Evolutionary conservation across 805 yeast genomes (phyloP).

Genomic region (Nakazawaea peltata): DNA sequence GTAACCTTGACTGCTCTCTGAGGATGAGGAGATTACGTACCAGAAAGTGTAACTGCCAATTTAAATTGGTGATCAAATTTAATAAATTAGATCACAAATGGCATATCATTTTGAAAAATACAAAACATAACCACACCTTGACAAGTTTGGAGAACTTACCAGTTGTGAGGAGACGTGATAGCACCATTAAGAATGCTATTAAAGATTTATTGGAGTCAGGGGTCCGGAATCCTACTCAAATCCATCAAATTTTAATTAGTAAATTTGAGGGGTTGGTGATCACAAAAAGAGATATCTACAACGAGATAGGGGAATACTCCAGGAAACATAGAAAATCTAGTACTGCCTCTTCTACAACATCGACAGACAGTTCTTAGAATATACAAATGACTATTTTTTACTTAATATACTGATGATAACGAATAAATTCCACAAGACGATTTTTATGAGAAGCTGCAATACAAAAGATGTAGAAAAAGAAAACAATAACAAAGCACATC

Average conservation of each 20-base stretch:
- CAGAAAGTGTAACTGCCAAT: constrained; percentile 7
- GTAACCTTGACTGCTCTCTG: background rate
- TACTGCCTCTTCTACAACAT: background rate
- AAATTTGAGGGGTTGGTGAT: constrained; percentile 6
- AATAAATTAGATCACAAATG: constrained; percentile 6
- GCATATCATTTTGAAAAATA: constrained; percentile 4
- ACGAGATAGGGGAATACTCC: constrained; percentile 6
- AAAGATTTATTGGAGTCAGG: constrained; percentile 3
- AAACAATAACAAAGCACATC: too few relatives aligned
- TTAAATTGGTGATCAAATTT: constrained; percentile 7
- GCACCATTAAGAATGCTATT: constrained; percentile 4
- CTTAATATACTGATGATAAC: too few relatives aligned
- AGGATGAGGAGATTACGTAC: constrained; percentile 6
- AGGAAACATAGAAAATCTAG: background rate
- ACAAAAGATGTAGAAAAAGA: too few relatives aligned
- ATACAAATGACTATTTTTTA: too few relatives aligned
- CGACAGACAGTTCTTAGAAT: background rate
- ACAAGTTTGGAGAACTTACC: constrained; percentile 6
- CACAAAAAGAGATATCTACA: constrained; percentile 9
- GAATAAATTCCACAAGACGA: too few relatives aligned
- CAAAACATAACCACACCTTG: constrained; percentile 4
- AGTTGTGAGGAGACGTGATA: constrained; percentile 7
- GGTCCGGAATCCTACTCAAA: constrained; percentile 6
- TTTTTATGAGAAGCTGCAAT: too few relatives aligned
- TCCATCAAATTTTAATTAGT: constrained; percentile 1